phyloP scores from a whole-genome alignment of 495 filamentous ascomycete species.

The Neurospora sp. region DNA sequence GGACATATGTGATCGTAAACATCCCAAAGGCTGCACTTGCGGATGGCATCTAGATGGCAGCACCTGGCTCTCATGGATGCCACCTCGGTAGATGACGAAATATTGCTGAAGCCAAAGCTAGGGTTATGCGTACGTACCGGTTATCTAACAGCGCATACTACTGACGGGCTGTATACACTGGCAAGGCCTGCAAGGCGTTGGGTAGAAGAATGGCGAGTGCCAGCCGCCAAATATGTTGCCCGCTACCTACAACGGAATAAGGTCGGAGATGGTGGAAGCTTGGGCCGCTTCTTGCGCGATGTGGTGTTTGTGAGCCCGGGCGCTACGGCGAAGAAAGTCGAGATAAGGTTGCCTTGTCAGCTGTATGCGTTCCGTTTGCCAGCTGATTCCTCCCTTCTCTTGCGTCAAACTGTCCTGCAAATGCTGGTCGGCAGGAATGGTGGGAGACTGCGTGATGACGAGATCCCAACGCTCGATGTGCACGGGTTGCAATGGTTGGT shows the following conservation, averaged over 20 bases:
- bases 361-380: not conserved
- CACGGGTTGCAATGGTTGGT: not conserved
- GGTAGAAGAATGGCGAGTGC: not conserved
- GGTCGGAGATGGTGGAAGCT: not conserved
- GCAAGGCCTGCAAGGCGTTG: not conserved
- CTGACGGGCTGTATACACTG: not conserved
- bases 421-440: not conserved
- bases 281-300: not conserved
- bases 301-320: not conserved
- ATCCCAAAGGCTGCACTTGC: not conserved
- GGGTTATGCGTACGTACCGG: not conserved
- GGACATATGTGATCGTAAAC: not conserved
- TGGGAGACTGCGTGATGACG: not conserved
- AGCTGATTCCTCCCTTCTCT: not conserved
- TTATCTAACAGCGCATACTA: not conserved
- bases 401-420: not conserved
- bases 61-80: not conserved
- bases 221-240: not conserved
- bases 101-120: not conserved
- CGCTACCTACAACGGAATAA: not conserved
- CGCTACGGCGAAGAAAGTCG: not conserved
- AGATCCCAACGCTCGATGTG: not conserved
- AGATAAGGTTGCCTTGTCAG: not conserved
- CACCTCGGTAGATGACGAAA: not conserved
- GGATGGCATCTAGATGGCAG: not conserved